A percentile compares a stretch with the other conserved stretches of the same genome.
Evolutionary conservation across 768 basidiomycete genomes (phyloP).

Genomic region (Suillus tomentosus): DNA sequence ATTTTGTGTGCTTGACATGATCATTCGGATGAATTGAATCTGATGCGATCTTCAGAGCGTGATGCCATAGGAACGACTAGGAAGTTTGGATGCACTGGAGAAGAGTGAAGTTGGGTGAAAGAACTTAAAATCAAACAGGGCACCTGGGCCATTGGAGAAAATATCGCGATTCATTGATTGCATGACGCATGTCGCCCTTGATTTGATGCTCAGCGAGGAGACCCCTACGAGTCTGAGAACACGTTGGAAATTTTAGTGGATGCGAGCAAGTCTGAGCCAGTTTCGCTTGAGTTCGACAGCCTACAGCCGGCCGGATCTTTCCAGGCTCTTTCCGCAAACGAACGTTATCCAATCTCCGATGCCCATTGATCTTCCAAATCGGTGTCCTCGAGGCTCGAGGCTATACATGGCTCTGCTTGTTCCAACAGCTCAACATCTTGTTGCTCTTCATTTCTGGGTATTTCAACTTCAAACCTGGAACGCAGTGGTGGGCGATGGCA

Average conservation of each 20-base stretch:
- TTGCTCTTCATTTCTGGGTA: neutral
- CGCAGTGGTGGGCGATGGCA: neutral
- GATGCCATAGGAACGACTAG: too few species aligned
- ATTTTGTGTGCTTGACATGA: neutral
- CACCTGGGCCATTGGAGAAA: too few species aligned
- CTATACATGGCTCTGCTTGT: neutral
- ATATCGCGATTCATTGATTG: neutral
- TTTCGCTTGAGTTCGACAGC: neutral
- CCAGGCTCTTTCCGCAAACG: neutral
- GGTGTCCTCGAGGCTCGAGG: conserved; percentile 1
- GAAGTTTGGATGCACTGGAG: neutral
- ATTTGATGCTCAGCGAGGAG: neutral
- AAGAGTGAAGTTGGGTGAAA: neutral
- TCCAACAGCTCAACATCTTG: neutral
- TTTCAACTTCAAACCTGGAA: neutral
- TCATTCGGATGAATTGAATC: neutral
- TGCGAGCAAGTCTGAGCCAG: neutral
- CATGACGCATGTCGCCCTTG: neutral
- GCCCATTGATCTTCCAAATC: neutral
- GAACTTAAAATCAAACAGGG: neutral
- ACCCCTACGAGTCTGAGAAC: neutral
- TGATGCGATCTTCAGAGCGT: neutral
- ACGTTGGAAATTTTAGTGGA: neutral
- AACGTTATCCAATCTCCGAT: neutral
- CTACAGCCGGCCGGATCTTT: neutral